A percentile compares a stretch with the other conserved stretches of the same genome.
Evolutionary conservation across 2,329 filamentous ascomycete species (phyloP).

Genomic region (Microsporum audouinii): DNA sequence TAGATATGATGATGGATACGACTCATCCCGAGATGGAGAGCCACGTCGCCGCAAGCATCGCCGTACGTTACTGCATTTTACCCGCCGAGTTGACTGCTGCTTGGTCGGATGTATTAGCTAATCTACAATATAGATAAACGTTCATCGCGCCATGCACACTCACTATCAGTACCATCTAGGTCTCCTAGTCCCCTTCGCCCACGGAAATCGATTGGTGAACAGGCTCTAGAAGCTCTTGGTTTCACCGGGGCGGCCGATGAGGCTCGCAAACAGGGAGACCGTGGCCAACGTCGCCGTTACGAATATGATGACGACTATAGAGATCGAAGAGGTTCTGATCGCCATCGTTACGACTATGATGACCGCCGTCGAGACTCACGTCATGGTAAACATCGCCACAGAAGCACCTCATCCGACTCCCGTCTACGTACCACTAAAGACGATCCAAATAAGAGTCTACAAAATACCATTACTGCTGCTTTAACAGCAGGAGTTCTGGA

Average conservation of each 20-base stretch:
- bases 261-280: constrained; percentile 45
- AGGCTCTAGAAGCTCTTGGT: constrained; percentile 46
- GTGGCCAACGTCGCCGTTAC: constrained; percentile 38
- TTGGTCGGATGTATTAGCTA: neutral
- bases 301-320: constrained; percentile 24
- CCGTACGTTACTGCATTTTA: neutral
- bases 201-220: constrained; percentile 38
- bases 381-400: constrained; percentile 23
- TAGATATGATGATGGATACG: constrained; percentile 31
- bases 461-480: constrained; percentile 84
- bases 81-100: neutral
- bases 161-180: constrained; percentile 26
- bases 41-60: constrained; percentile 18
- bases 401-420: constrained; percentile 27
- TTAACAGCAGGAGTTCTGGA: constrained; percentile 82
- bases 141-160: constrained; percentile 22
- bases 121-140: constrained; percentile 14
- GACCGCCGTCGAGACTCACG: neutral
- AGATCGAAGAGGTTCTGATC: constrained; percentile 21
- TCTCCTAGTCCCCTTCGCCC: constrained; percentile 25
- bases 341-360: neutral
- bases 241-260: constrained; percentile 48
- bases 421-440: constrained; percentile 45
- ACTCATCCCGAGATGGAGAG: constrained; percentile 19
- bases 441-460: constrained; percentile 50